Conservation (phyloP, 352 stramenopile genomes). For the Phytophthora hybrid region DNA sequence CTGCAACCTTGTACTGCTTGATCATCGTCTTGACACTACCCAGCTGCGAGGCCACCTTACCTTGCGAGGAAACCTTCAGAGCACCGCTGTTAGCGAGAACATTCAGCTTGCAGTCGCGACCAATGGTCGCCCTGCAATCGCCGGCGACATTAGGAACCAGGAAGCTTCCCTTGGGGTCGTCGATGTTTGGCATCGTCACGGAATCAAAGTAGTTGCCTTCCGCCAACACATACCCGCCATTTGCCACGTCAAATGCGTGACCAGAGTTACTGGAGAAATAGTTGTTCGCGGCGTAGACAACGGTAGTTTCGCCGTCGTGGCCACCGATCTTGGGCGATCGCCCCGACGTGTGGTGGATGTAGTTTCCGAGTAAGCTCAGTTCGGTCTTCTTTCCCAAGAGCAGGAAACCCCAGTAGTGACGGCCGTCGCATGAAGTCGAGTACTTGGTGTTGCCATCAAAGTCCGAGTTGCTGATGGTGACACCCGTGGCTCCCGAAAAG, state of each 20-base stretch:
- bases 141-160: too few species aligned
- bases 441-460: slow-evolving; percentile 52
- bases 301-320: slow-evolving; percentile 7
- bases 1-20: not conserved
- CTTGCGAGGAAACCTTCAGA: not conserved
- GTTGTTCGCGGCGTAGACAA: slow-evolving; percentile 50
- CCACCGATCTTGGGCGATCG: slow-evolving; percentile 41
- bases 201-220: not conserved
- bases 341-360: slow-evolving; percentile 45
- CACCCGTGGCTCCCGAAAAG: slow-evolving; percentile 29
- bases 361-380: slow-evolving; percentile 44
- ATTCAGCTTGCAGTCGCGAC: not conserved
- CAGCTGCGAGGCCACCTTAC: not conserved
- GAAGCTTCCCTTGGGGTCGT: not conserved
- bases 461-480: slow-evolving; percentile 61
- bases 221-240: not conserved
- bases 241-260: not conserved
- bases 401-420: slow-evolving; percentile 53
- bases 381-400: slow-evolving; percentile 31
- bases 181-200: not conserved
- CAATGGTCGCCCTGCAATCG: too few species aligned
- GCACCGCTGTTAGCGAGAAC: not conserved
- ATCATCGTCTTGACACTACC: not conserved
- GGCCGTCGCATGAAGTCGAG: slow-evolving; percentile 55
- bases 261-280: slow-evolving; percentile 47